These are phyloP conservation scores for Pulveroboletus ravenelii DNA, from an alignment of 768 basidiomycete genomes.

Conservation along the genomic window DNA sequence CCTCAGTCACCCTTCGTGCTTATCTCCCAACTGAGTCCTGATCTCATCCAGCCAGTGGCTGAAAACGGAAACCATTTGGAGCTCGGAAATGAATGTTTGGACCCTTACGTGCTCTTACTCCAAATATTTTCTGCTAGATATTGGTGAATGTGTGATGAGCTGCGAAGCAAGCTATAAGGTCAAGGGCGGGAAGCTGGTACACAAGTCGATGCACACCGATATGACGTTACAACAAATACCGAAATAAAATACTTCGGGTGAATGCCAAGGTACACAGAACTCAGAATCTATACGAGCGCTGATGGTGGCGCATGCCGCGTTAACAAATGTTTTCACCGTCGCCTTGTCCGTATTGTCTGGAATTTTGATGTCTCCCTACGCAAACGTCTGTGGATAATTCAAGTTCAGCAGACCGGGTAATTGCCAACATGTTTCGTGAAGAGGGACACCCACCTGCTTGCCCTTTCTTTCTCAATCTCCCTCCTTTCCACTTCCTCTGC, in stretches of 20 bases:
- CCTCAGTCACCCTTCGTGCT: constrained; percentile 7
- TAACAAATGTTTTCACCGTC: constrained; percentile 25
- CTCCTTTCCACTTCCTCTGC: constrained; percentile 89
- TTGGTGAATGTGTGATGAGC: neutral
- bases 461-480: constrained; percentile 83
- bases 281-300: constrained; percentile 2
- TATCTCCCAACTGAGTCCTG: constrained; percentile 19
- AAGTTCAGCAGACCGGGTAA: neutral
- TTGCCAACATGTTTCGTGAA: neutral
- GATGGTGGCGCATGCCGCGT: constrained; percentile 2
- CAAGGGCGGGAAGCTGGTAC: constrained; percentile 11
- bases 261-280: constrained; percentile 3
- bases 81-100: constrained; percentile 11
- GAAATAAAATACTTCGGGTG: constrained; percentile 19
- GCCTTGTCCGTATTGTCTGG: constrained; percentile 43
- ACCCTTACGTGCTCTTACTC: constrained; percentile 11
- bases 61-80: constrained; percentile 4
- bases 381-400: constrained; percentile 43
- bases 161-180: constrained; percentile 9
- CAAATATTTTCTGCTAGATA: neutral
- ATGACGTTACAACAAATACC: constrained; percentile 21
- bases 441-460: constrained; percentile 53
- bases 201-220: neutral
- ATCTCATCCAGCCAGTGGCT: constrained; percentile 6
- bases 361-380: constrained; percentile 66